Conservation (phyloP, 768 basidiomycete genomes). For the Kondoa malvinella region DNA sequence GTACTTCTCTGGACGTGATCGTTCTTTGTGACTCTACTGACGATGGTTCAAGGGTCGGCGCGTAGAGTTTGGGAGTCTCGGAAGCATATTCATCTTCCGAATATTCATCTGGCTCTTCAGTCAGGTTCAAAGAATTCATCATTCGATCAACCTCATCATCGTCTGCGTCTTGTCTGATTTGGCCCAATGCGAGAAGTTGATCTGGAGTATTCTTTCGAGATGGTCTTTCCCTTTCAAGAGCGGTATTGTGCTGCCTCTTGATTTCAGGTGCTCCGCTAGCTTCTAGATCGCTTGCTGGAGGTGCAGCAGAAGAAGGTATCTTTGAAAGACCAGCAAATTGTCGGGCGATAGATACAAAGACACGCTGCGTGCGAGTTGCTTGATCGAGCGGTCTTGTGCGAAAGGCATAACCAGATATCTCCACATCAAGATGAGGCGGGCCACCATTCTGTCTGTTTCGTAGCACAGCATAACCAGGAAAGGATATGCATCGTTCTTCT, state of each 20-base stretch:
- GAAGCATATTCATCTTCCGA: slow-evolving; percentile 4
- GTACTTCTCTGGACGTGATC: too few relatives aligned
- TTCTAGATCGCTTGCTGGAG: slow-evolving; percentile 4
- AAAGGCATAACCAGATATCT: slow-evolving; percentile 17
- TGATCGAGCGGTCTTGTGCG: slow-evolving; percentile 17
- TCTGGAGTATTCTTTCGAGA: neutral
- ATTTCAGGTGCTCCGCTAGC: slow-evolving; percentile 2
- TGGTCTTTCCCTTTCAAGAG: neutral
- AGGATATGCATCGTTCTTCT: neutral
- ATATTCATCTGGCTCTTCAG: slow-evolving; percentile 9
- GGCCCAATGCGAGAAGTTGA: neutral
- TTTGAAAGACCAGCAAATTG: slow-evolving; percentile 23
- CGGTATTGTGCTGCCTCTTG: neutral
- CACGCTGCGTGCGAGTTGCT: slow-evolving; percentile 24
- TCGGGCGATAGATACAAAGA: slow-evolving; percentile 24
- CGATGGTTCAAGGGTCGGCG: too few relatives aligned
- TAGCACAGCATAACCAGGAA: neutral
- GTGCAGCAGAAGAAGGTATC: slow-evolving; percentile 9
- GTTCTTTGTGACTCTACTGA: too few relatives aligned
- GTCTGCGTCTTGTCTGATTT: neutral
- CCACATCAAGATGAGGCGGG: neutral
- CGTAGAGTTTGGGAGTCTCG: too few relatives aligned
- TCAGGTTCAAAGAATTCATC: slow-evolving; percentile 5
- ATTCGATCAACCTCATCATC: slow-evolving; percentile 2
- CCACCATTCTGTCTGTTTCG: neutral